Evolutionary conservation across 2,329 filamentous ascomycete genomes (phyloP).

Genomic region (Xylariaceae sp.): DNA sequence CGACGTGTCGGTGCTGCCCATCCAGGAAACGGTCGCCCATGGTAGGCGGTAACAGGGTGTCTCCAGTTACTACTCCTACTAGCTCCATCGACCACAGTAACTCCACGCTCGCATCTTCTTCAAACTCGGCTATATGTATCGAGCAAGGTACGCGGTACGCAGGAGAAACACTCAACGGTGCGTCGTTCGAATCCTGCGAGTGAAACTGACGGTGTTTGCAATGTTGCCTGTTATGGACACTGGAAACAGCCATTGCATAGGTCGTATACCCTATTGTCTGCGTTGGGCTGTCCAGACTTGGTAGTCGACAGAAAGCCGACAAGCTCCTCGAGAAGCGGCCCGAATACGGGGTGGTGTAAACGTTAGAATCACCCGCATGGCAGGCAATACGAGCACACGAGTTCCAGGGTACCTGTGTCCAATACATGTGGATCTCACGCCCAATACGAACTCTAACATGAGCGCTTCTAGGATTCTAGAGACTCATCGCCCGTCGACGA

Average conservation of each 20-base stretch:
- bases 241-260: constrained; percentile 57
- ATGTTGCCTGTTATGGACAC: constrained; percentile 51
- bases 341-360: constrained; percentile 40
- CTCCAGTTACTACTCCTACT: constrained; percentile 52
- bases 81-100: constrained; percentile 49
- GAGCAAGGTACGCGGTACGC: constrained; percentile 54
- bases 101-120: constrained; percentile 37
- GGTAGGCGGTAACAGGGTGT: constrained; percentile 49
- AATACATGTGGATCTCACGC: too few relatives aligned
- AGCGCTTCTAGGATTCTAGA: too few relatives aligned
- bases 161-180: constrained; percentile 53
- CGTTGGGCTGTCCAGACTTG: constrained; percentile 26
- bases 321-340: constrained; percentile 56
- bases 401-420: neutral
- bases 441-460: too few relatives aligned
- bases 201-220: constrained; percentile 39
- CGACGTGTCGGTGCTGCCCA: constrained; percentile 59
- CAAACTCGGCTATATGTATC: constrained; percentile 41
- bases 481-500: too few relatives aligned
- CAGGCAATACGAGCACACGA: neutral
- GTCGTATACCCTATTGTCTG: constrained; percentile 48
- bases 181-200: constrained; percentile 23
- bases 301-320: constrained; percentile 45
- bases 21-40: constrained; percentile 55
- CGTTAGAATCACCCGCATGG: constrained; percentile 45